A percentile compares a stretch with the other conserved stretches of the same genome.
These are phyloP conservation scores for Pterula multifida DNA, from an alignment of 1,284 basidiomycete genomes.

Conservation along the genomic window DNA sequence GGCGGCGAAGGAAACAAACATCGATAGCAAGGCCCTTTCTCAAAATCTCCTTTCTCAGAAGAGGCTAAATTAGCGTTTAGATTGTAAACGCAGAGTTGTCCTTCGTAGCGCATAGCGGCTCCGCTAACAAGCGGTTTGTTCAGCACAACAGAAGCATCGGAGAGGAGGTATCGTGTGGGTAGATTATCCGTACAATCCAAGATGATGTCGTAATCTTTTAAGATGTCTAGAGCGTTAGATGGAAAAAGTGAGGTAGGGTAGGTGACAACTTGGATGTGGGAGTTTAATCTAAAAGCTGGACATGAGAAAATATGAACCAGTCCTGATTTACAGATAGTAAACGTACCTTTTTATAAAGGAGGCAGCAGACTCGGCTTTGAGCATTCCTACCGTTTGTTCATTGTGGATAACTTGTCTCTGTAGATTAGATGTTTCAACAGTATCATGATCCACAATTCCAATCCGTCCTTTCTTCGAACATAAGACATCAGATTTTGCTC, in stretches of 20 bases:
- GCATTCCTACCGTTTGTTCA: slow-evolving; percentile 68
- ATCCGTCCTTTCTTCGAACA: slow-evolving; percentile 47
- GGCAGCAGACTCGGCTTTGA: slow-evolving; percentile 79
- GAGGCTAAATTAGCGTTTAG: slow-evolving; percentile 21
- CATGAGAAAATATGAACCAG: slow-evolving; percentile 1
- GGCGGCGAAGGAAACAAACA: slow-evolving; percentile 83
- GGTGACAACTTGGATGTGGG: slow-evolving; percentile 42
- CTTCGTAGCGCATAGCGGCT: slow-evolving; percentile 86
- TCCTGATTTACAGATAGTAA: too few species aligned
- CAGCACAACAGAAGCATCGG: slow-evolving; percentile 76
- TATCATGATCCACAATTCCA: slow-evolving; percentile 86
- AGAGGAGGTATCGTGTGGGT: slow-evolving; percentile 85
- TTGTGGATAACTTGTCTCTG: slow-evolving; percentile 90
- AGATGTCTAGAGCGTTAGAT: slow-evolving; percentile 47
- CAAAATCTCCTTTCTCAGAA: not conserved
- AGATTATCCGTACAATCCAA: slow-evolving; percentile 96
- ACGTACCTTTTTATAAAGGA: slow-evolving; percentile 49
- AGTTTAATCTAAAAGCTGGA: slow-evolving; percentile 50
- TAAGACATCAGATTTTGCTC: slow-evolving; percentile 7
- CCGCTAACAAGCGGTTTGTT: slow-evolving; percentile 80
- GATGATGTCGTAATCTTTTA: slow-evolving; percentile 62
- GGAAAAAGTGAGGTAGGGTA: slow-evolving; percentile 42
- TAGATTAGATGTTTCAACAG: slow-evolving; percentile 86
- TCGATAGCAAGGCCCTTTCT: slow-evolving; percentile 78
- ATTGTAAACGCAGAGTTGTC: slow-evolving; percentile 82